Conservation (phyloP, 2,329 filamentous ascomycete genomes). For the Fusarium chuoi region DNA sequence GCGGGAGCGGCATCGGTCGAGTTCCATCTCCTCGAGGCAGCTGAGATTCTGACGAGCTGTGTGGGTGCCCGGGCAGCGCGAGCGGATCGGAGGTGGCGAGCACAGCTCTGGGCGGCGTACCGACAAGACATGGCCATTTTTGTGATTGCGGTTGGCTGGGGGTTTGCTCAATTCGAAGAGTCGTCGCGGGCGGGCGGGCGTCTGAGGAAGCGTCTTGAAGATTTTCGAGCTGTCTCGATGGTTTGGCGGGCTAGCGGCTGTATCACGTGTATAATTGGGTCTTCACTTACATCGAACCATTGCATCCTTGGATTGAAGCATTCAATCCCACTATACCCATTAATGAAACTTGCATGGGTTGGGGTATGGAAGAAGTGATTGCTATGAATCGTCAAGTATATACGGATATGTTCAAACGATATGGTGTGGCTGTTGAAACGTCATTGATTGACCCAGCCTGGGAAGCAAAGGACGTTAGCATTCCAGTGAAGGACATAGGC, state of each 20-base stretch:
- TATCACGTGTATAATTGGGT: slow-evolving; percentile 35
- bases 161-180: slow-evolving; percentile 42
- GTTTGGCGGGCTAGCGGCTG: slow-evolving; percentile 33
- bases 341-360: neutral
- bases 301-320: neutral
- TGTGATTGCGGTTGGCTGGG: slow-evolving; percentile 43
- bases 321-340: neutral
- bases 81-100: slow-evolving; percentile 67
- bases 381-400: neutral
- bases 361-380: neutral
- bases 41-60: slow-evolving; percentile 58
- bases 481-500: neutral
- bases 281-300: slow-evolving; percentile 13
- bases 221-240: slow-evolving; percentile 54
- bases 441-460: neutral
- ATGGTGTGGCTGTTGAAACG: neutral
- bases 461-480: neutral
- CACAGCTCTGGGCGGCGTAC: slow-evolving; percentile 72
- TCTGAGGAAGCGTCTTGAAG: slow-evolving; percentile 49
- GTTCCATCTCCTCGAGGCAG: slow-evolving; percentile 80
- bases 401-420: neutral
- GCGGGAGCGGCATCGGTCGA: slow-evolving; percentile 76
- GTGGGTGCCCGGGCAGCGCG: slow-evolving; percentile 59
- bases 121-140: slow-evolving; percentile 72
- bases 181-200: slow-evolving; percentile 46